Base-by-base conservation (phyloP, 2,329 filamentous ascomycete species). In the Teratosphaeriaceae sp. region DNA sequence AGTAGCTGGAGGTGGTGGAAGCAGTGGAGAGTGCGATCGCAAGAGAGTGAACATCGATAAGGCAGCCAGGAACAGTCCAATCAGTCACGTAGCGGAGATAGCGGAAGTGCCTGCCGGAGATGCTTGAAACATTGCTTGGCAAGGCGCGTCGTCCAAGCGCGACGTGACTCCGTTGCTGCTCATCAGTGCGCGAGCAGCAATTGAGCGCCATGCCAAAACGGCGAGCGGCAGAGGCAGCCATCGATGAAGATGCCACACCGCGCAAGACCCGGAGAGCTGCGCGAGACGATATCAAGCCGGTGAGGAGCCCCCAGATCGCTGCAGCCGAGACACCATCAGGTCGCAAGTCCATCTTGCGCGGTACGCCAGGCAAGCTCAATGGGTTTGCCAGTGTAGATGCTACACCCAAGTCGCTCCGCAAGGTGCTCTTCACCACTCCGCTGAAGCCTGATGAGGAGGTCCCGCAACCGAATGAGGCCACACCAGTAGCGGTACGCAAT, bases 401-500 rank as follows among this genome's bases (percentile, higher is more conserved):
- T 2, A 73, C 70, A 1, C 70, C 70, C 7, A 66, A 57, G 45
- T 71, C 69, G 2, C 59, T 63, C 29, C 59, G 70, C 13, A 72
- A 67, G 40, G 65, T 73, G 3, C 53, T 72, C 4, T 73, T 73
- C 51, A 62, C 65, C 30, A 72, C 69, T 7, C 66, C 69, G 0
- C 56, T 62, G 16, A 69, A 67, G 42, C 51, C 57, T 8, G 47
- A 50, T 18, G 55, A 60, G 24, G 60, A 65, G 5, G 57, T 49
- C 6, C 45, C 43, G 3, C 23, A 50, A 18, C 47, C 42, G 12
- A 45, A 52, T 22, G 45, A 52, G 20, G 54, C 56, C 11, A 61
- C 59, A 8, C 57, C 85, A 0, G 76, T 78, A 27, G 75, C 80
- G 52, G 72, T 76, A 31, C 78, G 75, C 49, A 84, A 86, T 50